A percentile compares a stretch with the other conserved stretches of the same genome.
phyloP scores from a whole-genome alignment of 148 eudicot species.

The Tetragonia tetragonoides region DNA sequence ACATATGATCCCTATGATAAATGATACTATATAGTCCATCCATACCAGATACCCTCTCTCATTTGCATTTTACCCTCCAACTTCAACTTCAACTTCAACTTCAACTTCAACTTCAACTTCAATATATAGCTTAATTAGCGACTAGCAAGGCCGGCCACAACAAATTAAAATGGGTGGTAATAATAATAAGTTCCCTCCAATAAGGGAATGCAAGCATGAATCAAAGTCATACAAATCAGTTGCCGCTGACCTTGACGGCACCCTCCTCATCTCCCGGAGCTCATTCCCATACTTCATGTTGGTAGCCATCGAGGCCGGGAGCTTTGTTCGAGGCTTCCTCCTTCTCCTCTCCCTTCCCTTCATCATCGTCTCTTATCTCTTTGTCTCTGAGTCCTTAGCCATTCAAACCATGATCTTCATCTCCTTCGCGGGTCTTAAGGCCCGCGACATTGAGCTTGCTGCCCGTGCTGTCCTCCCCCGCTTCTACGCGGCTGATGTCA shows the following conservation, averaged over 20 bases:
- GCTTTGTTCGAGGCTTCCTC: slow-evolving; percentile 66
- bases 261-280: slow-evolving; percentile 56
- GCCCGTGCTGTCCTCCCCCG: slow-evolving; percentile 82
- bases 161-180: slow-evolving; percentile 13
- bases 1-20: too few relatives aligned
- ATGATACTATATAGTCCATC: too few relatives aligned
- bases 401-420: slow-evolving; percentile 78
- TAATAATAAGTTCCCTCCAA: slow-evolving; percentile 38
- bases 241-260: slow-evolving; percentile 96
- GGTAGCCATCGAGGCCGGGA: slow-evolving; percentile 88
- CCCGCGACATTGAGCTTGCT: slow-evolving; percentile 78
- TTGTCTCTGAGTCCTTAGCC: slow-evolving; percentile 73
- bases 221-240: slow-evolving; percentile 40
- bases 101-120: too few relatives aligned
- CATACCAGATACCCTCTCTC: too few relatives aligned
- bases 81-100: too few relatives aligned
- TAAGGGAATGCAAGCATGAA: slow-evolving; percentile 49
- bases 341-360: slow-evolving; percentile 71
- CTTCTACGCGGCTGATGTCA: slow-evolving; percentile 83
- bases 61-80: neutral
- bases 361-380: slow-evolving; percentile 71
- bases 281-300: slow-evolving; percentile 97
- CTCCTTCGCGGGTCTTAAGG: slow-evolving; percentile 58
- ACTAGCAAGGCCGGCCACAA: neutral
- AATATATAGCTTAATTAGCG: too few relatives aligned